Conservation (phyloP, 1,139 yeast species). For the Yamadazyma sp. region DNA sequence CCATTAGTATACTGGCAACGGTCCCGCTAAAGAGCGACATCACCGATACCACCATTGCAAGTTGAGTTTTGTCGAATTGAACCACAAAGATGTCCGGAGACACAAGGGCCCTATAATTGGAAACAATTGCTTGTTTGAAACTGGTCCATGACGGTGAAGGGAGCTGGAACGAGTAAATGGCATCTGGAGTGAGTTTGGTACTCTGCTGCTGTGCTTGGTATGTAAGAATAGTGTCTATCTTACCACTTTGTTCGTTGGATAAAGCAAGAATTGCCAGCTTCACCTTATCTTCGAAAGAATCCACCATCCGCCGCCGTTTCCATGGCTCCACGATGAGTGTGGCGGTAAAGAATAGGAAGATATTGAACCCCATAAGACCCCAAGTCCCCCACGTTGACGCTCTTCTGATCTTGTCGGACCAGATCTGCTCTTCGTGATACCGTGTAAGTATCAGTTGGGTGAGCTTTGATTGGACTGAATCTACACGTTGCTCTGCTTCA, state of each 20-base stretch:
- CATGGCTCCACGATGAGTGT: slow-evolving; percentile 93
- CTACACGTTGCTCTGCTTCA: slow-evolving; percentile 63
- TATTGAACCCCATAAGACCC: slow-evolving; percentile 83
- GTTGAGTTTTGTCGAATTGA: slow-evolving; percentile 24
- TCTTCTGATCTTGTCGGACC: slow-evolving; percentile 95
- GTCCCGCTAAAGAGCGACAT: slow-evolving; percentile 22
- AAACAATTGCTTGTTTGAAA: slow-evolving; percentile 14
- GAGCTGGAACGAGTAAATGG: slow-evolving; percentile 4
- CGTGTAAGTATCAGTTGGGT: slow-evolving; percentile 80
- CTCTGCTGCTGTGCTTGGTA: slow-evolving; percentile 7
- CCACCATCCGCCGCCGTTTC: slow-evolving; percentile 79
- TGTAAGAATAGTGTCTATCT: slow-evolving; percentile 13
- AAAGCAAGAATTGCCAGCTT: slow-evolving; percentile 48
- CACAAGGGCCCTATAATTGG: slow-evolving; percentile 19
- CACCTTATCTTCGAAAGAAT: slow-evolving; percentile 80
- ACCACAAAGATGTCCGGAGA: slow-evolving; percentile 19
- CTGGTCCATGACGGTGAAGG: slow-evolving; percentile 18
- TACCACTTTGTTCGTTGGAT: slow-evolving; percentile 18
- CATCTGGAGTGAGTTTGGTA: background rate
- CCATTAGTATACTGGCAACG: slow-evolving; percentile 23
- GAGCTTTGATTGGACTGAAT: slow-evolving; percentile 65
- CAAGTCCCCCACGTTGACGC: slow-evolving; percentile 98
- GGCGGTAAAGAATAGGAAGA: slow-evolving; percentile 72
- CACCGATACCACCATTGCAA: slow-evolving; percentile 21
- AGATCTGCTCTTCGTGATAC: slow-evolving; percentile 95